phyloP scores from a whole-genome alignment of 352 stramenopile genomes.

The Phytophthora litchii region DNA sequence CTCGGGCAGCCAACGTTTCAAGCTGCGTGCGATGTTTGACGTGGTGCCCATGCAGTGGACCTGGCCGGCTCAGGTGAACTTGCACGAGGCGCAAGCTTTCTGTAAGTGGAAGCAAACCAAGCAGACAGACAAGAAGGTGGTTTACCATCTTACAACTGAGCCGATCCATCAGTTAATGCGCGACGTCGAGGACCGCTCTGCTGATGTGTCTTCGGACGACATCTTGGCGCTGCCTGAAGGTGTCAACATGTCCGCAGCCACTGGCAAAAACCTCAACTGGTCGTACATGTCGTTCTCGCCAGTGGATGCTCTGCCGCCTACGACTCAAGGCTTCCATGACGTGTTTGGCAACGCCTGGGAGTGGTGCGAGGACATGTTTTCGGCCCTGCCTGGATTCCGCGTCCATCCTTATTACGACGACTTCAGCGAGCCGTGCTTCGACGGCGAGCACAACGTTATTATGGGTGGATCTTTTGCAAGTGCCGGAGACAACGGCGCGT shows the following conservation, averaged over 20 bases:
- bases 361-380: conserved; percentile 96
- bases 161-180: conserved; percentile 93
- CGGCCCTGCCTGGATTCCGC: conserved; percentile 91
- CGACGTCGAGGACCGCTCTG: conserved; percentile 57
- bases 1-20: conserved; percentile 94
- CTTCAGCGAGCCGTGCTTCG: conserved; percentile 98
- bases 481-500: conserved; percentile 94
- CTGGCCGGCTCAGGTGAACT: conserved; percentile 96
- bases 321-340: conserved; percentile 89
- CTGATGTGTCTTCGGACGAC: conserved; percentile 61
- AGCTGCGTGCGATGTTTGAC: conserved; percentile 93
- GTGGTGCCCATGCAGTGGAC: conserved; percentile 93
- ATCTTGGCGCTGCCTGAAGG: conserved; percentile 65
- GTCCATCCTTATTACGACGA: conserved; percentile 95
- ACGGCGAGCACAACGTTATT: conserved; percentile 97
- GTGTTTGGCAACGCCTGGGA: conserved; percentile 97
- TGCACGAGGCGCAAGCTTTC: conserved; percentile 95
- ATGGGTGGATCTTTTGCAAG: conserved; percentile 96
- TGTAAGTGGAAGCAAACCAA: conserved; percentile 88
- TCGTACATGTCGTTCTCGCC: conserved; percentile 91
- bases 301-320: conserved; percentile 82
- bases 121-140: conserved; percentile 55
- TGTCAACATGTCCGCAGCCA: conserved; percentile 47
- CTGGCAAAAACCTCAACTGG: conserved; percentile 93
- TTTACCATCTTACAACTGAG: conserved; percentile 93